Base-by-base conservation (phyloP, 169 alveolate genomes). In the Eimeria nieschulzi region DNA sequence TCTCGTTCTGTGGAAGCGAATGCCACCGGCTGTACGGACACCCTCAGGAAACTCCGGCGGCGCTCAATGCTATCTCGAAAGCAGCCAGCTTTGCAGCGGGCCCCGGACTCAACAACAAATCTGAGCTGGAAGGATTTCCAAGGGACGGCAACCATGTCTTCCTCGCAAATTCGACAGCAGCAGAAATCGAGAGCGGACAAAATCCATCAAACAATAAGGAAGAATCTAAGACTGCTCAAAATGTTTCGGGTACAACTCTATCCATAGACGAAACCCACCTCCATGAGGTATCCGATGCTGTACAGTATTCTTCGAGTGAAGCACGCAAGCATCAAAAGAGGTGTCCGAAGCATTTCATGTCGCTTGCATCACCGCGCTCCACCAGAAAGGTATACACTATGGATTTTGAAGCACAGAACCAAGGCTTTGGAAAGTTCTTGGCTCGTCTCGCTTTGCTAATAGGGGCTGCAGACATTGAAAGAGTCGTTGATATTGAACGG, bases 1-100 rank as follows among this genome's bases (percentile, higher is more conserved):
- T 82, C 59, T 64, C 76, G 51, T 82, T 82, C 46, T 82, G 90
- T 39, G 90, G 90, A 51, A 26, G 51, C 63, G 90, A 82, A 21
- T 82, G 90, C 78, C 90, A 82, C 90, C 90, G 90, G 59, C 78
- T 63, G 21, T 82, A 82, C 78, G 90, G 90, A 25, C 90, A 82
- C 39, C 90, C 90, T 63, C 90, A 82, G 63, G n/a, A 82, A 54
- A 82, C 90, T 61, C 64, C 90, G 19, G 90, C 90, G 21, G 90
- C 90, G 0, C 21, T 54, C n/a, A 82, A 82, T 59, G 90, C 76
- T 63, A 15, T 82, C 64, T 59, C 90, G 25, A 76, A 82, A 82
- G 90, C 63, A 26, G 90, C 68, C 46, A 76, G 78, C 33, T 33
- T 71, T n/a, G 39, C 59, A 63, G 21, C 78, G 12, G 90, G 78